Evolutionary conservation across 768 basidiomycete genomes (phyloP).

Genomic region (Gymnopilus dilepis): DNA sequence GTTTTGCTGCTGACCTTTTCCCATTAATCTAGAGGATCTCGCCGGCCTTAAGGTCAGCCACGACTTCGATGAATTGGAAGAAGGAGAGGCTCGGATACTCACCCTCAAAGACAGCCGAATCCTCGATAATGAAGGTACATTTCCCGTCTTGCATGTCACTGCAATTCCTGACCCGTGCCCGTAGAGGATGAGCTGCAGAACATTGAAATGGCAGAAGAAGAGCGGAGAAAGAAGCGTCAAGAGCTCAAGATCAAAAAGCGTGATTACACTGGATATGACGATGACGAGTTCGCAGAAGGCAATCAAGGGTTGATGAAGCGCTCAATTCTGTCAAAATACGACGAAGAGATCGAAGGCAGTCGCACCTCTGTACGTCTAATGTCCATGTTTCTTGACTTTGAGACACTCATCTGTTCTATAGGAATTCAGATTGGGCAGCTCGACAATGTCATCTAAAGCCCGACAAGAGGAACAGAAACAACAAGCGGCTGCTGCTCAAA

Average conservation of each 20-base stretch:
- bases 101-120: constrained; percentile 96
- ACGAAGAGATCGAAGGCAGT: constrained; percentile 83
- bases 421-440: constrained; percentile 88
- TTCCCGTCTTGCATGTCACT: constrained; percentile 2
- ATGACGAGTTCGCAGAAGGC: constrained; percentile 87
- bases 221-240: constrained; percentile 75
- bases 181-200: constrained; percentile 98
- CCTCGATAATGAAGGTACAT: constrained; percentile 92
- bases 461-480: constrained; percentile 52
- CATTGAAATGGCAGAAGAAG: constrained; percentile 90
- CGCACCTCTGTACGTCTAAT: constrained; percentile 62
- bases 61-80: constrained; percentile 89
- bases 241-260: constrained; percentile 88
- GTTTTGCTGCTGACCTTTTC: not conserved
- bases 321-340: constrained; percentile 89
- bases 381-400: not conserved
- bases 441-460: constrained; percentile 45
- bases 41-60: constrained; percentile 95
- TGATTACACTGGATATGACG: constrained; percentile 95
- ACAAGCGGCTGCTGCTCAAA: constrained; percentile 65
- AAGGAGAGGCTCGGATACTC: constrained; percentile 94
- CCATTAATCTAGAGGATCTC: constrained; percentile 70
- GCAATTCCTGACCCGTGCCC: constrained; percentile 3
- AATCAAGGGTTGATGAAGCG: constrained; percentile 75
- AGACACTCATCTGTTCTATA: constrained; percentile 36